phyloP scores from a whole-genome alignment of 2,329 filamentous ascomycete genomes.

The Aureobasidium sp. region DNA sequence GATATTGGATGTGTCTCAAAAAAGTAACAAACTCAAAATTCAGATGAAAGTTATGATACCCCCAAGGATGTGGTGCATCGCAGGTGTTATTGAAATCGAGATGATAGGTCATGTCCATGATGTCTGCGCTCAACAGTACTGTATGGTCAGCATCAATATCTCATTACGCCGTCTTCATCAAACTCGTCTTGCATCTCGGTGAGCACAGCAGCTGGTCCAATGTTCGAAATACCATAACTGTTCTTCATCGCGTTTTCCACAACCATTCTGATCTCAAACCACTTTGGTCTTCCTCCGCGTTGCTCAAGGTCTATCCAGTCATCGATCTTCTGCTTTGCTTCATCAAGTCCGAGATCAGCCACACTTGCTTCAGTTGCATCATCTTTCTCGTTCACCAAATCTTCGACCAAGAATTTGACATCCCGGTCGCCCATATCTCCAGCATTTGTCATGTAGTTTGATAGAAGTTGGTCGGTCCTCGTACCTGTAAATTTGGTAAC shows the following conservation, averaged over 20 bases:
- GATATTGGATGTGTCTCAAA: neutral
- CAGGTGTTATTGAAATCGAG: neutral
- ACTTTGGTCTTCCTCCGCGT: neutral
- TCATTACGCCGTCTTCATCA: neutral
- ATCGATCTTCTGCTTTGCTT: neutral
- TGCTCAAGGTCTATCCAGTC: neutral
- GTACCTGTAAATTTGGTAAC: neutral
- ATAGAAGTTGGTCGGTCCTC: neutral
- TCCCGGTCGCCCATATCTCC: neutral
- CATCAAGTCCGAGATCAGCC: neutral
- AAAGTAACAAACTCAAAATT: neutral
- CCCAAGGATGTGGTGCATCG: neutral
- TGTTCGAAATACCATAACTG: neutral
- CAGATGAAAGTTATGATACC: constrained; percentile 10
- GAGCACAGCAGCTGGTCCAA: neutral
- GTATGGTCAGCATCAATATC: neutral
- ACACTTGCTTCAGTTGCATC: neutral
- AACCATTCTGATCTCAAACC: constrained; percentile 1
- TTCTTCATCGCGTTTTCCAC: neutral
- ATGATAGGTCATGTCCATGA: neutral
- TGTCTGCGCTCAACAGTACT: neutral
- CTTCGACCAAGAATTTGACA: neutral
- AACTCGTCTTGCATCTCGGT: neutral
- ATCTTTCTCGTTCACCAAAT: neutral
- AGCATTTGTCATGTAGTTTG: neutral